Evolutionary conservation across 345 rosid genomes (phyloP).

Genomic region (Fremontodendron californicum): DNA sequence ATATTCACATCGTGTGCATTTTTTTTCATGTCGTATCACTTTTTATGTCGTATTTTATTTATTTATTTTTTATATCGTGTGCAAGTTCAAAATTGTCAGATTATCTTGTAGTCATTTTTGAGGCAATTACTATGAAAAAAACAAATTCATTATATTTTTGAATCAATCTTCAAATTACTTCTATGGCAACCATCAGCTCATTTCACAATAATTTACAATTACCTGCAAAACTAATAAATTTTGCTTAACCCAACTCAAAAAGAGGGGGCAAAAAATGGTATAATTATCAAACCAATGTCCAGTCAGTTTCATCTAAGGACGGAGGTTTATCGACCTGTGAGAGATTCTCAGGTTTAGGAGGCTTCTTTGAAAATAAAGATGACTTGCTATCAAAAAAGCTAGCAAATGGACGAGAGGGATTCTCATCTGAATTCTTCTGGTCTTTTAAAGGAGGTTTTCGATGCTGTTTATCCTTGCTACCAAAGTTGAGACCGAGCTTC

Average conservation of each 20-base stretch:
- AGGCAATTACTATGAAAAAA: too few species aligned
- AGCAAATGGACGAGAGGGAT: constrained; percentile 47
- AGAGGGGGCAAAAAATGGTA: neutral
- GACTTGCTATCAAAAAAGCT: constrained; percentile 80
- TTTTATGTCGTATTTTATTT: too few species aligned
- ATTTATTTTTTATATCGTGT: too few species aligned
- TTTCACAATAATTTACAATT: constrained; percentile 33
- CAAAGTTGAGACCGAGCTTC: constrained; percentile 61
- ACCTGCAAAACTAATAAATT: constrained; percentile 28
- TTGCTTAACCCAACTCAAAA: neutral
- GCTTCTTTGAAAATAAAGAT: constrained; percentile 64
- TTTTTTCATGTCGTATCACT: too few species aligned
- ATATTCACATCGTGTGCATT: too few species aligned
- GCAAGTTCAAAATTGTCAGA: too few species aligned
- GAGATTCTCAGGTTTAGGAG: constrained; percentile 51
- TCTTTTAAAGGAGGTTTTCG: constrained; percentile 38
- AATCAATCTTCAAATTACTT: neutral
- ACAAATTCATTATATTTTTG: too few species aligned
- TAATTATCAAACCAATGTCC: constrained; percentile 46
- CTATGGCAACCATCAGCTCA: neutral
- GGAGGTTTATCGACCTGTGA: constrained; percentile 23
- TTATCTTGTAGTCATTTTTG: too few species aligned
- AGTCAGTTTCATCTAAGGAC: constrained; percentile 44
- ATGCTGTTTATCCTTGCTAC: constrained; percentile 52
- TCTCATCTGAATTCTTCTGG: constrained; percentile 43